These are phyloP conservation scores for Prinsepia uniflora DNA, from an alignment of 306 rosid genomes.

Conservation along the genomic window DNA sequence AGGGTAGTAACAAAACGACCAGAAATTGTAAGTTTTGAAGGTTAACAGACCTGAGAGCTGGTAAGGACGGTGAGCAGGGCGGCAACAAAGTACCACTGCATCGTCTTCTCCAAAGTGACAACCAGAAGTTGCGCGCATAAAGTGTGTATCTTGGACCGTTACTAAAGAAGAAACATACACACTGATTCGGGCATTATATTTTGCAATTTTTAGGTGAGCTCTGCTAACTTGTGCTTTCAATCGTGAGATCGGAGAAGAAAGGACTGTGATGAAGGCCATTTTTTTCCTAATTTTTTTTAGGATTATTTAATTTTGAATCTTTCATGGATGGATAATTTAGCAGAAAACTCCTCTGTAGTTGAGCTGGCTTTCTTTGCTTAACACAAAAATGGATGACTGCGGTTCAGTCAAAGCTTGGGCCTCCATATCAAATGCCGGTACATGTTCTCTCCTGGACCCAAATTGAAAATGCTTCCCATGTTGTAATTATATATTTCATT, in stretches of 20 bases:
- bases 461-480: too few relatives aligned
- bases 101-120: slow-evolving; percentile 19
- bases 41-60: slow-evolving; percentile 52
- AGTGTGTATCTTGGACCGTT: background rate
- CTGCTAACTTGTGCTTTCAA: background rate
- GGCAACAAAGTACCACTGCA: slow-evolving; percentile 68
- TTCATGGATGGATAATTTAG: too few relatives aligned
- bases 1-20: background rate
- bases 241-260: background rate
- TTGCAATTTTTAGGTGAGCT: background rate
- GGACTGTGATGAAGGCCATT: background rate
- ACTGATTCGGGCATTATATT: slow-evolving; percentile 4
- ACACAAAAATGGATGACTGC: too few relatives aligned
- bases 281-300: too few relatives aligned
- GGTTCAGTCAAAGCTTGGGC: too few relatives aligned
- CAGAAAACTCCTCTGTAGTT: too few relatives aligned
- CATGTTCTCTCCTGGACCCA: too few relatives aligned
- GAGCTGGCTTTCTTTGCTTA: too few relatives aligned
- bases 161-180: background rate
- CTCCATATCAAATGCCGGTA: too few relatives aligned
- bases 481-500: too few relatives aligned
- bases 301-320: too few relatives aligned
- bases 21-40: background rate
- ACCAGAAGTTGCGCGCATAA: slow-evolving; percentile 6
- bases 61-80: slow-evolving; percentile 57